These are phyloP conservation scores for Hypomyces perniciosus DNA, from an alignment of 2,329 filamentous ascomycete genomes.

Conservation along the genomic window DNA sequence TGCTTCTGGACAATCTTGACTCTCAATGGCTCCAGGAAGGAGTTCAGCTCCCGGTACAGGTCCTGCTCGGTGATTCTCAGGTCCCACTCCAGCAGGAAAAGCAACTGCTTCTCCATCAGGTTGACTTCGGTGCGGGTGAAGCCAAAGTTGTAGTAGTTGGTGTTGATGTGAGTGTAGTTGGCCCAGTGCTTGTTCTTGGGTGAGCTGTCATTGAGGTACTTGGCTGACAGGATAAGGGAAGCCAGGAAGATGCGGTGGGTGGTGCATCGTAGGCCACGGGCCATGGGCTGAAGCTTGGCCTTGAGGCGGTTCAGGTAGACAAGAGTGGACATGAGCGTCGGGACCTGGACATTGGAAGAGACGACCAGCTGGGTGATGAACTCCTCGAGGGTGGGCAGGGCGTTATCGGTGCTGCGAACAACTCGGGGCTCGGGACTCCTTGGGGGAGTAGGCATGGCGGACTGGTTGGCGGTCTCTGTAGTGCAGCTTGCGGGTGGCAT, in stretches of 20 bases:
- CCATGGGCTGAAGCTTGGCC: conserved; percentile 81
- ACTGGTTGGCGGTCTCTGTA: conserved; percentile 20
- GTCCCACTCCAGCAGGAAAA: conserved; percentile 93
- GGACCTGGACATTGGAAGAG: conserved; percentile 92
- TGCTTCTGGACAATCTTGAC: conserved; percentile 47
- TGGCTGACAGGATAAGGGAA: conserved; percentile 77
- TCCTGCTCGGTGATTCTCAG: conserved; percentile 79
- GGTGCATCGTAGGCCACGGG: conserved; percentile 93
- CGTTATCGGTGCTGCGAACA: conserved; percentile 41
- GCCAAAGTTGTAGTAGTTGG: conserved; percentile 62
- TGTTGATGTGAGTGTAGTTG: conserved; percentile 76
- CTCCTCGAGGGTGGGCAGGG: conserved; percentile 73
- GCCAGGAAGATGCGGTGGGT: conserved; percentile 97
- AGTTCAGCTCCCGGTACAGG: conserved; percentile 79
- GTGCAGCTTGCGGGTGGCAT: conserved; percentile 36
- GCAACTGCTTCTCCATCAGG: conserved; percentile 97
- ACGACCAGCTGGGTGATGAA: conserved; percentile 91
- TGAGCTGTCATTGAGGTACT: conserved; percentile 97
- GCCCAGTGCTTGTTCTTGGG: conserved; percentile 99
- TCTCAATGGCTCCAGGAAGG: conserved; percentile 82
- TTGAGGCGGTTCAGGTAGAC: conserved; percentile 87
- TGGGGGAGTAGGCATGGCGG: conserved; percentile 43
- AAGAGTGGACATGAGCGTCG: conserved; percentile 92
- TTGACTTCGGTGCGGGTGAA: conserved; percentile 96
- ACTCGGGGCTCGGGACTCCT: conserved; percentile 43